Evolutionary conservation across 495 filamentous ascomycete genomes (phyloP), one percentile per base, ranked within the genome.

Genomic region (Penicillium turbatum): DNA sequence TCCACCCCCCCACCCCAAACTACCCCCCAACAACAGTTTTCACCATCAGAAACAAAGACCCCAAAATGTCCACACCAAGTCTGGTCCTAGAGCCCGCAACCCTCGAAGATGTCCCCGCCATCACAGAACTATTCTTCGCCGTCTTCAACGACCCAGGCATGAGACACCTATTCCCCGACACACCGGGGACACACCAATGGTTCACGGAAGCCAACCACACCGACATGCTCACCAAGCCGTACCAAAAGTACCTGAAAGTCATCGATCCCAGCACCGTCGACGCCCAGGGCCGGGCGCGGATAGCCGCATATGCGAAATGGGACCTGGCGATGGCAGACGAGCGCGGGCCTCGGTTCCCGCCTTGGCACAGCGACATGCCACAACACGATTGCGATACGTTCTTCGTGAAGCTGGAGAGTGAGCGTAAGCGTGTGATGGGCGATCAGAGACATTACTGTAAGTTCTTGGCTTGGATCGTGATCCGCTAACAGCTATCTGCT

Each of bases 301-400:
- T 70, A 19, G 57, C 45, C 15, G 62, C 67, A 9, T 70, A 61
- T 41, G 67, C 59, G 13, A 66, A 66, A 46, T 70, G 67, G 65
- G 61, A 66, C 26, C 21, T 61, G 15, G 32, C 59, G 9, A 64
- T 44, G 48, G 36, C 52, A 12, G 38, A 60, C 10, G 61, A 61
- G n/a, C 65, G 67, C 11, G 67, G 65, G 6, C 51, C 38, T 39
- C 61, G 67, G 4, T 64, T 52, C 26, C 59, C 63, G 5, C 54
- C 66, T 26, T 69, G 66, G 66, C 57, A 61, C 26, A 51, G 44
- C 1, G 60, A 63, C 8, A 53, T 53, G 51, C 56, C 61, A 6
- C 49, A 21, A 1, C 43, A 52, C 0, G 54, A 55, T 29, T 63
- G 59, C 30, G 61, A 63, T 29, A 38, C 19, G 1, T 59, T 65